Base-by-base conservation (phyloP, 2,329 filamentous ascomycete genomes). In the Aspergillus fijiensis region DNA sequence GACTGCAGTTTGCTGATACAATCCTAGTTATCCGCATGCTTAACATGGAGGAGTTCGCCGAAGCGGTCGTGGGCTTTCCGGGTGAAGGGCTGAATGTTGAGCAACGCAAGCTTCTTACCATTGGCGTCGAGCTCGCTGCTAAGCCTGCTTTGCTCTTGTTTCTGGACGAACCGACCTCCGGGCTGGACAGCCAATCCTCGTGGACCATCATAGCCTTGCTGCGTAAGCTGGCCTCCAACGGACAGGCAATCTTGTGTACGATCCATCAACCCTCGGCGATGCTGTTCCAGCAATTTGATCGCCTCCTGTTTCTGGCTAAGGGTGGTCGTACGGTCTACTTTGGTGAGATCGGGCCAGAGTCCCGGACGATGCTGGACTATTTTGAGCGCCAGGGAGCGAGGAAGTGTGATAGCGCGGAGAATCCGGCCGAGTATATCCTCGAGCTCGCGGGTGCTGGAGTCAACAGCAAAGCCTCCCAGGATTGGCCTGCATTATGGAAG, bases 381-480 rank as follows among this genome's bases (percentile, higher is more conserved):
- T 91, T 92, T 0, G 85, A 72, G 10, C 81, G 87, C 55, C 87
- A 87, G 2, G 85, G 83, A 6, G 60, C 54, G 0, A 71, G 75
- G 19, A 89, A 87, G 62, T 80, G 76, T 5, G 74, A 80, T 2
- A 79, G 83, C 0, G 86, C 87, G 65, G 33, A 35, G 33, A 91
- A 91, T 65, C 88, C 88, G 0, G 88, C 88, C 2, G 88, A 91
- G 72, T 90, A 84, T 74, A 89, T 91, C 84, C 80, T 90, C 5
- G 73, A 77, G 31, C 73, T 77, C 27, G 77, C 77, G 56, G 76
- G 74, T 35, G 45, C 9, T 45, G 33, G 21, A 23, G 51, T 29
- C 51, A 54, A 45, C 9, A 39, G 47, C 5, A 29, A 29, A 7
- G 27, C 27, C 7, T 29, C 27, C 9, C 27, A 29, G 27, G 27